These are phyloP conservation scores for Aspergillus conjunctus DNA, from an alignment of 495 filamentous ascomycete genomes.

Conservation along the genomic window DNA sequence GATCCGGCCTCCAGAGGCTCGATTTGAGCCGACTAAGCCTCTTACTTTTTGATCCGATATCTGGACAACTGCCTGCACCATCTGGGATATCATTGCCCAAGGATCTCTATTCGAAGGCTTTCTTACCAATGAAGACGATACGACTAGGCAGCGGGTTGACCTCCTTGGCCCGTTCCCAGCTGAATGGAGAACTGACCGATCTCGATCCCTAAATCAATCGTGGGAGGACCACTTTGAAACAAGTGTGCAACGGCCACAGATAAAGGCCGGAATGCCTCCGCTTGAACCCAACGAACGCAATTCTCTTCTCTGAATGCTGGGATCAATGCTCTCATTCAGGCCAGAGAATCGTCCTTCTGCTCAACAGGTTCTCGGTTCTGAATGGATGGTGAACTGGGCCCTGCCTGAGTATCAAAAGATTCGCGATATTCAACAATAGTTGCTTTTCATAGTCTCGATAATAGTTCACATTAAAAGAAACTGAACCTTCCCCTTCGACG, in stretches of 20 bases:
- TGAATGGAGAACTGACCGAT: constrained; percentile 28
- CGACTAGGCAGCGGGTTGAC: constrained; percentile 39
- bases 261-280: constrained; percentile 12
- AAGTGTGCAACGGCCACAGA: constrained; percentile 28
- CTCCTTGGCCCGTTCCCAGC: constrained; percentile 33
- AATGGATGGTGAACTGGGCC: constrained; percentile 41
- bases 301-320: constrained; percentile 38
- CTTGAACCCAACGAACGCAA: constrained; percentile 31
- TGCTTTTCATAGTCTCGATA: too few relatives aligned
- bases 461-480: too few relatives aligned
- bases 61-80: constrained; percentile 41
- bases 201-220: constrained; percentile 16
- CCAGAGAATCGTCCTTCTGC: constrained; percentile 34
- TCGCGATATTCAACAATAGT: constrained; percentile 1
- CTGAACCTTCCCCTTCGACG: too few relatives aligned
- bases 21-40: constrained; percentile 34
- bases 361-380: constrained; percentile 36
- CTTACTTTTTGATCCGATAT: constrained; percentile 40
- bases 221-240: constrained; percentile 30
- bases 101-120: constrained; percentile 26
- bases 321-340: constrained; percentile 39
- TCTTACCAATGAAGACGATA: constrained; percentile 33
- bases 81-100: constrained; percentile 35
- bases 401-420: constrained; percentile 34
- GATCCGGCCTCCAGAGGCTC: constrained; percentile 35